Percentiles rank a stretch among this genome's conserved stretches.
Evolutionary conservation across 2,329 filamentous ascomycete species (phyloP).

Genomic region (Cladosporium phlei): DNA sequence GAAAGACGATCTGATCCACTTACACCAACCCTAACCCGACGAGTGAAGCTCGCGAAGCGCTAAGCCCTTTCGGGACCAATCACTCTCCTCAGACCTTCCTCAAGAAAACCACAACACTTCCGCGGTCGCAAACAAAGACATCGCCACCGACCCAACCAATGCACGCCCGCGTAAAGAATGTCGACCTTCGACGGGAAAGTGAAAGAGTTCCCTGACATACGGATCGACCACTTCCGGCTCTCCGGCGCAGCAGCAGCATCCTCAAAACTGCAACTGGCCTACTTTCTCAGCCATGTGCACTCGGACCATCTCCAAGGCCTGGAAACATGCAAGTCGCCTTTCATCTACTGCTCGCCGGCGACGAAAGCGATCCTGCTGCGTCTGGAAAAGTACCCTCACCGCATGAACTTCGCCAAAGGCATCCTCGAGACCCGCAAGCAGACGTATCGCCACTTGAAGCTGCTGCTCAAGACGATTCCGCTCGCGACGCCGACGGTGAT

Average conservation of each 20-base stretch:
- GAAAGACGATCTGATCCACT: too few species aligned
- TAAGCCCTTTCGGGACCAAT: too few species aligned
- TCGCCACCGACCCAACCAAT: conserved; percentile 5
- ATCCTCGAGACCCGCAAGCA: conserved; percentile 69
- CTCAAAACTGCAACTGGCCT: conserved; percentile 61
- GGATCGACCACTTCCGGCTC: conserved; percentile 77
- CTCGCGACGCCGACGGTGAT: conserved; percentile 73
- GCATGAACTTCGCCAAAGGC: conserved; percentile 74
- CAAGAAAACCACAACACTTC: too few species aligned
- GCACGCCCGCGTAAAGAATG: conserved; percentile 45
- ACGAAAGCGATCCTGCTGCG: conserved; percentile 75
- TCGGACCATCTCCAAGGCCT: conserved; percentile 83
- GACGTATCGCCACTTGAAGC: conserved; percentile 71
- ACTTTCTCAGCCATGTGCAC: conserved; percentile 88
- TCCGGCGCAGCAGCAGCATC: conserved; percentile 35
- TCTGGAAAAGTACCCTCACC: conserved; percentile 71
- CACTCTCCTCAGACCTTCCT: too few species aligned
- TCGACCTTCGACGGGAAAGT: conserved; percentile 72
- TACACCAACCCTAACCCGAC: too few species aligned
- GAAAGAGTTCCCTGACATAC: conserved; percentile 72
- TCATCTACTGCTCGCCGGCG: conserved; percentile 84
- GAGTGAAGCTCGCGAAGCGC: too few species aligned
- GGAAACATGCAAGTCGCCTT: conserved; percentile 69
- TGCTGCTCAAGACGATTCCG: conserved; percentile 72
- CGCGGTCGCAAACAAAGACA: too few species aligned